Base-by-base conservation (phyloP, 768 basidiomycete species). In the Daedaleopsis nitida region DNA sequence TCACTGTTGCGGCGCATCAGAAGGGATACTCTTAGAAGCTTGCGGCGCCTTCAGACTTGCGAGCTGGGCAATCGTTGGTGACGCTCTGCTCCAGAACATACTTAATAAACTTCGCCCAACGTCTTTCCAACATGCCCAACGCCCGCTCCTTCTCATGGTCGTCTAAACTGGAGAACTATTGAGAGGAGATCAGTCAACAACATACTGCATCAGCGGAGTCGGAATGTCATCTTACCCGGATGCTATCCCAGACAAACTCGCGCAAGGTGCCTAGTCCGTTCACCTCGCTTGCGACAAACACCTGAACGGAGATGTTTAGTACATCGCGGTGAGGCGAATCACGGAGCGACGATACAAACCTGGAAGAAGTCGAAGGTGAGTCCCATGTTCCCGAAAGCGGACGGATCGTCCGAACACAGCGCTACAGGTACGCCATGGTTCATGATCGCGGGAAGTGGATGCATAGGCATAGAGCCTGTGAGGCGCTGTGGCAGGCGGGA, bases 331-430 rank as follows among this genome's bases (percentile, higher is more conserved):
- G 5, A 49, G 12, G 23, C 21, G 10, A 6, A 24, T 24, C 42
- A n/a, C 21, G n/a, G 13, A 11, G 21, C 13, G 13, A 24, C 3
- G 47, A 3, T 42, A 13, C 39, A 13, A 64, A 85, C 89, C 78
- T 92, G 91, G 72, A 81, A 92, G 71, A 86, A 92, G 72, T 92
- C 91, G 68, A 83, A 92, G 0, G 87, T 85, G 6, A 92, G 77
- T 0, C 89, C 89, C 83, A 87, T 85, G 65, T 88, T 89, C 13
- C 89, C 88, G 66, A 93, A 92, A 21, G 87, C 79, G 0, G 88
- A 78, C 4, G 91, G 91, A 66, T 92, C 91, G 66, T 92, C 91
- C 7, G 86, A 89, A 67, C 81, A 84, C 5, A 92, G 78, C 0
- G 83, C 84, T 7, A 92, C 86, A 2, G 87, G 86, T 8, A 92